Percentiles rank a stretch among this genome's conserved stretches.
These are phyloP conservation scores for Hypoxylon cercidicola DNA, from an alignment of 495 filamentous ascomycete species.

Conservation along the genomic window DNA sequence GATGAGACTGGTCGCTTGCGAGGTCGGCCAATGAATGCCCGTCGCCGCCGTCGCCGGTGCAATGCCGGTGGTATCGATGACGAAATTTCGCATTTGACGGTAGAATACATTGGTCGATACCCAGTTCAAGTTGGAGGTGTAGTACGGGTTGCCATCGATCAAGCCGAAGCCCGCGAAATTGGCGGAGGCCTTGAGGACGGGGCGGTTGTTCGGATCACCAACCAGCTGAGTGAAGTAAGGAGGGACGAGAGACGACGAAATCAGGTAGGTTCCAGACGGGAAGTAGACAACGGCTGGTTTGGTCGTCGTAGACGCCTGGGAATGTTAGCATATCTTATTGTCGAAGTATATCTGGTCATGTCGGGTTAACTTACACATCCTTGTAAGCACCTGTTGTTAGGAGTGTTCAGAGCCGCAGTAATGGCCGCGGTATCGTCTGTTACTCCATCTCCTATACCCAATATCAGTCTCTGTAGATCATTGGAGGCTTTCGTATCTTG, in stretches of 20 bases:
- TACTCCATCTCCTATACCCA: slow-evolving; percentile 51
- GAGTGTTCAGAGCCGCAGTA: slow-evolving; percentile 79
- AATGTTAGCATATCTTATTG: slow-evolving; percentile 55
- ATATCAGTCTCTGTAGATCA: slow-evolving; percentile 25
- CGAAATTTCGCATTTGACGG: slow-evolving; percentile 79
- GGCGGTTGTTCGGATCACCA: slow-evolving; percentile 71
- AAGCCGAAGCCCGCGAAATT: slow-evolving; percentile 71
- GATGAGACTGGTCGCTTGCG: slow-evolving; percentile 79
- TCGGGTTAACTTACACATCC: slow-evolving; percentile 61
- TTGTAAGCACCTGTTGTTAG: slow-evolving; percentile 79
- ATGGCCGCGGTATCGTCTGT: slow-evolving; percentile 90
- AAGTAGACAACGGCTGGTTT: slow-evolving; percentile 84
- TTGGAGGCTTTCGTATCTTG: background rate
- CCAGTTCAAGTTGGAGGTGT: slow-evolving; percentile 61
- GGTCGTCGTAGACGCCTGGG: slow-evolving; percentile 70
- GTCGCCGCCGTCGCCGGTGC: slow-evolving; percentile 61
- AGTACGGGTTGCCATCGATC: slow-evolving; percentile 78
- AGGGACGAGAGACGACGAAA: slow-evolving; percentile 71
- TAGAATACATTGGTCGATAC: slow-evolving; percentile 79
- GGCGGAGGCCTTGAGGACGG: slow-evolving; percentile 71
- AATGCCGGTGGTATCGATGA: slow-evolving; percentile 76
- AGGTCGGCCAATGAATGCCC: slow-evolving; percentile 84
- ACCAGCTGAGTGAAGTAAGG: slow-evolving; percentile 76
- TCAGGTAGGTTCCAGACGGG: slow-evolving; percentile 78
- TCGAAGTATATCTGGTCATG: background rate